These are phyloP conservation scores for Eucalyptus pauciflora DNA, from an alignment of 345 rosid species.

Conservation along the genomic window DNA sequence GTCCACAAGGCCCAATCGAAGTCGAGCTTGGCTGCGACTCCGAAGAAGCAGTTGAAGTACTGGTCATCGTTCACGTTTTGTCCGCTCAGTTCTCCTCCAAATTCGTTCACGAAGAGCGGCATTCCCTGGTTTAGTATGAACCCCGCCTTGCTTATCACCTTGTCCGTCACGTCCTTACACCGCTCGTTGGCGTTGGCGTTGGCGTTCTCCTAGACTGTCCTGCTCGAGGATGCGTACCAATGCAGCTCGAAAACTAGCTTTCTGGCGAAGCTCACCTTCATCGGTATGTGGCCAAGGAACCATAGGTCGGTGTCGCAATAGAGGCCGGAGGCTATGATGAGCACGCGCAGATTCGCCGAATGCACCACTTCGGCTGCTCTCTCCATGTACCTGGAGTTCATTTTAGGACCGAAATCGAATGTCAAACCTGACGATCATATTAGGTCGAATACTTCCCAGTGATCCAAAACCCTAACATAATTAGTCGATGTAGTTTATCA, in stretches of 20 bases:
- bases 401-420: neutral
- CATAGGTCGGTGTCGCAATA: slow-evolving; percentile 49
- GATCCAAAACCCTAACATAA: neutral
- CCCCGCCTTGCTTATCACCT: slow-evolving; percentile 35
- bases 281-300: slow-evolving; percentile 27
- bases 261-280: slow-evolving; percentile 33
- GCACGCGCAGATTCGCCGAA: slow-evolving; percentile 54
- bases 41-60: slow-evolving; percentile 58
- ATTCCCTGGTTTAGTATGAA: slow-evolving; percentile 37
- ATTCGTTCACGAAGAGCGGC: slow-evolving; percentile 65
- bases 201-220: slow-evolving; percentile 47
- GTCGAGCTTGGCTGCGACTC: slow-evolving; percentile 61
- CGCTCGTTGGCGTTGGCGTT: slow-evolving; percentile 59
- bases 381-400: slow-evolving; percentile 47
- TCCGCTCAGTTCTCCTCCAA: slow-evolving; percentile 65
- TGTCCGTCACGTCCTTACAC: slow-evolving; percentile 36
- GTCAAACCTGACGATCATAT: neutral
- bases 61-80: slow-evolving; percentile 36
- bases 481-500: neutral
- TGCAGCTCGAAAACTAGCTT: slow-evolving; percentile 78
- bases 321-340: slow-evolving; percentile 74
- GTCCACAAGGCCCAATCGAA: slow-evolving; percentile 86
- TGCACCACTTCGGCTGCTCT: slow-evolving; percentile 83
- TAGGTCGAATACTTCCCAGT: neutral
- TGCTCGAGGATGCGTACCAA: slow-evolving; percentile 59